Conservation (phyloP, 805 yeast species). For the Yarrowia phangngaensis region DNA sequence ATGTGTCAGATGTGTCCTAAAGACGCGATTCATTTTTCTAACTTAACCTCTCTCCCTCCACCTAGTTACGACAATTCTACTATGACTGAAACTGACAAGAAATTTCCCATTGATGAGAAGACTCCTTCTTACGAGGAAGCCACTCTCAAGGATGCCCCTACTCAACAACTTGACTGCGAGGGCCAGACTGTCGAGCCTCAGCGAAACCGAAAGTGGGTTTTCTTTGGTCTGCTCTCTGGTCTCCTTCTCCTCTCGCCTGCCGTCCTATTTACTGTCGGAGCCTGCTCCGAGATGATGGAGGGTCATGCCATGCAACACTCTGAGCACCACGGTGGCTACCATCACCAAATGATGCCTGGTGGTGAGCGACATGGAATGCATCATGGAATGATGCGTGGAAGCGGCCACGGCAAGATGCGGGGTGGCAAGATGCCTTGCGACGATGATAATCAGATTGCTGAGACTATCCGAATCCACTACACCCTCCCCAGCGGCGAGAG, state of each 20-base stretch:
- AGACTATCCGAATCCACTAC: slow-evolving; percentile 23
- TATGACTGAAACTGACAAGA: slow-evolving; percentile 3
- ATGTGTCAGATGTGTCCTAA: slow-evolving; percentile 21
- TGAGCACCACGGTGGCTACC: not conserved
- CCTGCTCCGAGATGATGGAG: slow-evolving; percentile 23
- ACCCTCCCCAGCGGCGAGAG: slow-evolving; percentile 22
- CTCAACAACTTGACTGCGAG: slow-evolving; percentile 18
- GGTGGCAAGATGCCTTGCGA: slow-evolving; percentile 10
- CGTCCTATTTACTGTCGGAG: slow-evolving; percentile 7
- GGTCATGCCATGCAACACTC: not conserved
- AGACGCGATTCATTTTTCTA: slow-evolving; percentile 12
- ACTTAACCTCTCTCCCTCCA: slow-evolving; percentile 3
- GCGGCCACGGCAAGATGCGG: slow-evolving; percentile 15
- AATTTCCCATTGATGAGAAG: slow-evolving; percentile 17
- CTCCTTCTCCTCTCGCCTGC: slow-evolving; percentile 8
- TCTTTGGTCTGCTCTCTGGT: slow-evolving; percentile 19
- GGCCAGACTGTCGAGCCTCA: slow-evolving; percentile 17
- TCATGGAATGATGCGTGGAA: not conserved
- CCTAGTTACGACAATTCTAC: not conserved
- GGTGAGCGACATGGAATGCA: not conserved
- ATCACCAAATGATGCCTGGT: no score
- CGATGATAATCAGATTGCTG: slow-evolving; percentile 2
- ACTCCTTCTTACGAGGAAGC: slow-evolving; percentile 24
- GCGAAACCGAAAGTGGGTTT: slow-evolving; percentile 15
- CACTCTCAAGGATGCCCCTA: slow-evolving; percentile 16